Conservation (phyloP, 768 basidiomycete species). For the Phaeolepiota aurea region DNA sequence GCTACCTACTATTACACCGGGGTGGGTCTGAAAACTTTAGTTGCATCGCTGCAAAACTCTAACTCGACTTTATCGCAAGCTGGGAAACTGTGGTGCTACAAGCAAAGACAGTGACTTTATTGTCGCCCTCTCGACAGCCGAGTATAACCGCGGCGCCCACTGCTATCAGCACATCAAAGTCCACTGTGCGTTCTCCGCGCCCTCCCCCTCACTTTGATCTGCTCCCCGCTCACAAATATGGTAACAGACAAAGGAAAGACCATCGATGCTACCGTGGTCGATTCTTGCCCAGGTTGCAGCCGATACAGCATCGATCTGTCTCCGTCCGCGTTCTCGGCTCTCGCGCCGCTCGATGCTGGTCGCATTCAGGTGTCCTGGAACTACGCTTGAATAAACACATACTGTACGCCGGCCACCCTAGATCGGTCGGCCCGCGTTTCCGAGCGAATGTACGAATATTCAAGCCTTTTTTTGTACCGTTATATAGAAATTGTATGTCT, state of each 20-base stretch:
- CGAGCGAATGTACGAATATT: background rate
- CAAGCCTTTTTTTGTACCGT: background rate
- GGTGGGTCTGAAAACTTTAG: background rate
- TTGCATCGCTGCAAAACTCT: background rate
- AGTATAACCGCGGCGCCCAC: conserved; percentile 10
- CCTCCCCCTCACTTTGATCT: background rate
- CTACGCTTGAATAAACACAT: conserved; percentile 9
- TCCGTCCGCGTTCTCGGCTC: conserved; percentile 15
- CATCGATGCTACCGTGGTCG: conserved; percentile 15
- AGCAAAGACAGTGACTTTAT: conserved; percentile 13
- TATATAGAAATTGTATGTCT: background rate
- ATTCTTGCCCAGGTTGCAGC: conserved; percentile 20
- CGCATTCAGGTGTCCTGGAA: conserved; percentile 17
- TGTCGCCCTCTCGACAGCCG: conserved; percentile 12
- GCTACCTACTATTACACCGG: conserved; percentile 1
- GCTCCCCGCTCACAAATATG: background rate
- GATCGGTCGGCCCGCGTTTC: too few species aligned
- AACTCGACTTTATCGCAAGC: conserved; percentile 4
- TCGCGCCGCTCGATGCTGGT: conserved; percentile 17
- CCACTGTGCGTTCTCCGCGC: conserved; percentile 11
- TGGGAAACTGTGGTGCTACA: conserved; percentile 13
- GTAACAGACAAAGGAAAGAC: conserved; percentile 16
- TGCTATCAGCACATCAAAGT: conserved; percentile 12
- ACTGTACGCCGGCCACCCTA: too few species aligned
- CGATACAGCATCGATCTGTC: conserved; percentile 19